Conservation (phyloP, 2,329 filamentous ascomycete genomes). For the Aspergillus texensis region DNA sequence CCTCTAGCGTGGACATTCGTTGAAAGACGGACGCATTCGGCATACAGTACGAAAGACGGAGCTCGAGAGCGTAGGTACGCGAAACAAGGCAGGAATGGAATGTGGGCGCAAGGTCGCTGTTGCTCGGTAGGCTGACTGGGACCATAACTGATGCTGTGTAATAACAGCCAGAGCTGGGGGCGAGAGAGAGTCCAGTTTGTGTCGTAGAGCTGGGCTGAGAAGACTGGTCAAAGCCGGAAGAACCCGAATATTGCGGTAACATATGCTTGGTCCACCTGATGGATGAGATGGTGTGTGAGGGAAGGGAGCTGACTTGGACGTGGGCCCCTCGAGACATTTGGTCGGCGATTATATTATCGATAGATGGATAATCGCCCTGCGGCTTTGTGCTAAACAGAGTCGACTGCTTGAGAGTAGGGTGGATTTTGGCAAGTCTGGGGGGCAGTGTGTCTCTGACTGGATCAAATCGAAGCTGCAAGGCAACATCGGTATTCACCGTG, state of each 20-base stretch:
- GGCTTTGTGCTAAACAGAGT: neutral
- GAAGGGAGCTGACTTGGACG: neutral
- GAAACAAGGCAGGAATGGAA: neutral
- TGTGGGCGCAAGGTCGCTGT: neutral
- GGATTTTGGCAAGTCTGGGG: neutral
- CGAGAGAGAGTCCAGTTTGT: accelerated
- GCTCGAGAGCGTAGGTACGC: neutral
- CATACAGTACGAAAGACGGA: neutral
- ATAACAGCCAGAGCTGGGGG: neutral
- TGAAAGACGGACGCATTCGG: neutral
- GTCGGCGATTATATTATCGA: neutral
- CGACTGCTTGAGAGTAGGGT: neutral
- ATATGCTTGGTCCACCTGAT: neutral
- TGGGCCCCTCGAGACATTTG: neutral
- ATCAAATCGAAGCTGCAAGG: neutral
- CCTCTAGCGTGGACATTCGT: neutral
- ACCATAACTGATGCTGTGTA: neutral
- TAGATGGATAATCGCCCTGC: neutral
- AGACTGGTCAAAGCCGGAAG: neutral
- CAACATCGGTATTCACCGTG: neutral
- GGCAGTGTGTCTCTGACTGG: neutral
- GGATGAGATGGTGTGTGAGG: neutral
- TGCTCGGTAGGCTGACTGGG: neutral
- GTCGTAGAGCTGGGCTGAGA: neutral
- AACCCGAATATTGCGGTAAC: neutral